phyloP scores from a whole-genome alignment of 2,329 filamentous ascomycete genomes.

The Penicillium nordicum region DNA sequence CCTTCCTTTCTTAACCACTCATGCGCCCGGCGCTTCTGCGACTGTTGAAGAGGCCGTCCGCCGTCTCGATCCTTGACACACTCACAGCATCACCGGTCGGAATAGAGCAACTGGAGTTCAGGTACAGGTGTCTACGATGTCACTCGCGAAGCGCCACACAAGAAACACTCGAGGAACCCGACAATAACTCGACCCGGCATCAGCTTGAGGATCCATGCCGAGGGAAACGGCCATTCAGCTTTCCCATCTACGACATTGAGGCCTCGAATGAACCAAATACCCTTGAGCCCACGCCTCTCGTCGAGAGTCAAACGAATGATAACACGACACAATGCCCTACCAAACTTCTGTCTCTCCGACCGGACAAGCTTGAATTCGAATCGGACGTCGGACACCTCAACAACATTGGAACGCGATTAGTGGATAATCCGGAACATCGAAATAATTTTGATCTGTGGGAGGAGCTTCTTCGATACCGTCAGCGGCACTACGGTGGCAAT shows the following conservation, averaged over 20 bases:
- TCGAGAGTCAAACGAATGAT: neutral
- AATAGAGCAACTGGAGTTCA: slow-evolving; percentile 33
- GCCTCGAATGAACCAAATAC: slow-evolving; percentile 7
- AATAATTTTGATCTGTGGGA: slow-evolving; percentile 45
- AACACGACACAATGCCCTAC: slow-evolving; percentile 2
- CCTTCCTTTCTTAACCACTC: slow-evolving; percentile 20
- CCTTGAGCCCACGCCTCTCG: neutral
- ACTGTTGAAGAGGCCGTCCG: slow-evolving; percentile 42
- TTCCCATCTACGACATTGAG: slow-evolving; percentile 31
- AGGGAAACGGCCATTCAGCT: slow-evolving; percentile 16
- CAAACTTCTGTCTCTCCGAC: slow-evolving; percentile 26
- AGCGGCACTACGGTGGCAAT: slow-evolving; percentile 42
- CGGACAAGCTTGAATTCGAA: slow-evolving; percentile 40
- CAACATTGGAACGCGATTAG: slow-evolving; percentile 36
- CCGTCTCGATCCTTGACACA: slow-evolving; percentile 37
- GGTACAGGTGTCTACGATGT: slow-evolving; percentile 29
- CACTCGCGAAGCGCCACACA: slow-evolving; percentile 21
- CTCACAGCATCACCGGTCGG: slow-evolving; percentile 30
- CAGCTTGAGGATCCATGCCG: slow-evolving; percentile 1
- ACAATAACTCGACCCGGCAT: neutral
- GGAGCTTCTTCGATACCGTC: slow-evolving; percentile 43
- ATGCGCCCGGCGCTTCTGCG: slow-evolving; percentile 46
- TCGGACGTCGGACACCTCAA: slow-evolving; percentile 40
- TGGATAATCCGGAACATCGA: slow-evolving; percentile 33
- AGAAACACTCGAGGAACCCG: slow-evolving; percentile 2